Percentiles rank a stretch among this genome's conserved stretches.
Conservation (phyloP, 163 green algal species). For the Volvox carteri region DNA sequence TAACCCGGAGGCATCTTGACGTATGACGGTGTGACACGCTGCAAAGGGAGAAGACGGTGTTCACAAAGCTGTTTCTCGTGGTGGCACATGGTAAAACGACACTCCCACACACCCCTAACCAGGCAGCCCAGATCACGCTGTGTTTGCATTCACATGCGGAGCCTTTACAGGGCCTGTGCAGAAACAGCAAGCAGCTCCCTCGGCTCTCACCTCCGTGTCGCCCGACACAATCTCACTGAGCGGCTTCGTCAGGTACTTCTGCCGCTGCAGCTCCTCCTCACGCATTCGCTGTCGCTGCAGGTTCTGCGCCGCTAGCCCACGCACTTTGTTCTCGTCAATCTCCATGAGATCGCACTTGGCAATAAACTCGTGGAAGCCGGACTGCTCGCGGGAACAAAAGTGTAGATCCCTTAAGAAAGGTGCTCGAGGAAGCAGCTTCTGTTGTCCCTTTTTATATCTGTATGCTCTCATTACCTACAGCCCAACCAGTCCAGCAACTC, state of each 20-base stretch:
- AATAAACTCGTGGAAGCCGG: constrained; percentile 64
- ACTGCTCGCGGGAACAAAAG: constrained; percentile 23
- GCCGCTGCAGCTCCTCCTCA: constrained; percentile 64
- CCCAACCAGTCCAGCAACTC: too few relatives aligned
- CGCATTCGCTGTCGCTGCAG: constrained; percentile 45
- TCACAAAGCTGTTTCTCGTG: too few relatives aligned
- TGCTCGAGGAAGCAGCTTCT: too few relatives aligned
- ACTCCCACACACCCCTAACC: too few relatives aligned
- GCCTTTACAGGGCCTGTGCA: too few relatives aligned
- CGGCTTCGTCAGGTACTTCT: constrained; percentile 88
- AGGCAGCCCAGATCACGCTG: too few relatives aligned
- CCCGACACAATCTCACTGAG: constrained; percentile 88
- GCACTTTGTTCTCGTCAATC: constrained; percentile 52
- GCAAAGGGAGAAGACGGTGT: background rate
- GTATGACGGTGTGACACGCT: constrained; percentile 95
- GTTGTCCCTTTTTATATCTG: too few relatives aligned
- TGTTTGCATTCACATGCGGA: too few relatives aligned
- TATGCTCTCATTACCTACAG: too few relatives aligned
- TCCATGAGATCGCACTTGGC: constrained; percentile 62
- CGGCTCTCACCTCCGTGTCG: constrained; percentile 74
- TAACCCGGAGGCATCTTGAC: constrained; percentile 91
- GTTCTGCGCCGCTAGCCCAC: constrained; percentile 50
- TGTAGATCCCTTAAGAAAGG: too few relatives aligned
- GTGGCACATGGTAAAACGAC: too few relatives aligned
- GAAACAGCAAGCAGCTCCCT: too few relatives aligned